Evolutionary conservation across 305 asterid genomes (phyloP), one percentile per base, ranked within the genome.

Genomic region (Stenogyne calaminthoides): DNA sequence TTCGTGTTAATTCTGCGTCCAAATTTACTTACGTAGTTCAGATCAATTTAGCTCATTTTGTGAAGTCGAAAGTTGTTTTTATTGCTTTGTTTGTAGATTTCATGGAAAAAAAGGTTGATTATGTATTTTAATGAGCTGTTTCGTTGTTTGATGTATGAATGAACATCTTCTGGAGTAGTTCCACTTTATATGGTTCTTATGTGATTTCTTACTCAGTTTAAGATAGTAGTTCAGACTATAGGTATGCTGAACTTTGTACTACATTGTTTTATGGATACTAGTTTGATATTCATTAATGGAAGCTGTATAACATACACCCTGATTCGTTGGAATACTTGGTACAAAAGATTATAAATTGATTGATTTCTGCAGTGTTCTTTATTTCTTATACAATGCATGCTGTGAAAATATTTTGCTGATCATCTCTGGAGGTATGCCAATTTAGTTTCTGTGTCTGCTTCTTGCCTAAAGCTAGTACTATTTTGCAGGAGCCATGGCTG

Each of bases 401-500:
- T 46, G 27, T 2, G n/a, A 25, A 11, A 72, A 25, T 58, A 14
- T 7, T 42, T 3, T n/a, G 19, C 42, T 25, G 44, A n/a, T 3
- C 7, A 59, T 14, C n/a, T 67, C 0, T 5, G 64, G 25, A 22
- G 15, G 36, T 1, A 4, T 68, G 54, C 39, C 29, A 68, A n/a
- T 8, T 40, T 29, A 34, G 36, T 15, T 67, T 40, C 5, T 16
- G 4, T 8, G 44, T 18, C 32, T 47, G 16, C 37, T 46, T 20
- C 27, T 77, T 14, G 1, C 8, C 16, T 67, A 18, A 29, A 0
- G 7, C 11, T 3, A 5, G 9, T n/a, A 9, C 36, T 15, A 7
- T 27, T 10, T 27, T 58, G 73, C 72, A 67, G 78, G 54, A 73
- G 58, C 74, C 69, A 80, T 80, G 83, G 83, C 83, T 34, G 83